Base-by-base conservation (phyloP, 257 asterid species). In the Datura wrightii region DNA sequence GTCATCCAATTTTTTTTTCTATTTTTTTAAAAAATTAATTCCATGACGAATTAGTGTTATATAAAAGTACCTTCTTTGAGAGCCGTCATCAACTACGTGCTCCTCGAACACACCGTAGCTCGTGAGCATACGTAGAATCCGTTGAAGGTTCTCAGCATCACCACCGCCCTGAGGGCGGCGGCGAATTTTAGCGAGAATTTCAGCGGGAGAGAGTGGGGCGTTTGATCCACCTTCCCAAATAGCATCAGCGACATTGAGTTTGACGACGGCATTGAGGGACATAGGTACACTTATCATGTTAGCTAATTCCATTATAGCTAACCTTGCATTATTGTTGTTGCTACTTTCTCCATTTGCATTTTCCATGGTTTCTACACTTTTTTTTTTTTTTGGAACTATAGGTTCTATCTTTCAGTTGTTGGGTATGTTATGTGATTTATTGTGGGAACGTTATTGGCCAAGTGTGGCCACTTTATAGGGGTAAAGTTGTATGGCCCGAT, bases 281-380 rank as follows among this genome's bases (percentile, higher is more conserved):
- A 81, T 87, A 39, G 87, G 89, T 31, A 87, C 87, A 41, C 87
- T 87, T 59, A 87, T 87, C 89, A 87, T 87, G 85, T 87, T 80
- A 80, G 87, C 89, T 5, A 87, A 55, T 79, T 87, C 89, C 87
- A 84, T 87, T 41, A 87, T 87, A 50, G 81, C 85, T 42, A 84
- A 59, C 59, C 84, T 41, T 37, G 87, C 71, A 37, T 67, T 52
- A 46, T 69, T 36, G 2, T 66, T 31, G 7, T 50, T 79, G 18
- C 16, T 58, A 24, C 19, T 74, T 54, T 48, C 85, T 31, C 87
- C 80, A 58, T 63, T 50, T 50, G 2, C 46, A 3, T 76, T 76
- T 4, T 14, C 63, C 82, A 76, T 76, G 10, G 24, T 2, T 31
- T 50, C 14, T 50, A 76, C 4, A 2, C 44, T 13, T 48, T 19